Evolutionary conservation across 2,329 filamentous ascomycete species (phyloP), one percentile per base, ranked within the genome.

Genomic region (Ophiocordyceps camponoti-floridani): DNA sequence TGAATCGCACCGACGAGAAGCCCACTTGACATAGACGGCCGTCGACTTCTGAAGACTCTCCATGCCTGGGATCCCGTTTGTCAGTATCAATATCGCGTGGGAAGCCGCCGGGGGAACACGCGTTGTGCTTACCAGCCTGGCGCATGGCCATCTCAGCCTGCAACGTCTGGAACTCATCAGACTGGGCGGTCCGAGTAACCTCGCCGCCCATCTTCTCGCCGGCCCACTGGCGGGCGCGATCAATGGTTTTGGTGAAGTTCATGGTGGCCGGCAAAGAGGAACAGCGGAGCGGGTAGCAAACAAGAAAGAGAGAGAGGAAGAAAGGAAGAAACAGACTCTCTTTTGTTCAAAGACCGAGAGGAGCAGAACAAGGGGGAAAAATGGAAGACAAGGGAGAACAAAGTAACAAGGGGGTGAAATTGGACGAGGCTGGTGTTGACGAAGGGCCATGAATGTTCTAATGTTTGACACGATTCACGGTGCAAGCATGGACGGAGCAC

Each of bases 171-270:
- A 96, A 96, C 57, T 95, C 83, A 44, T 96, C 87, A 0, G 85
- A 83, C 50, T 86, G 78, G 59, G 72, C 77, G 10, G 89, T 95
- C 67, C 87, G 91, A 64, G 80, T 75, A 64, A 95, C 88, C 51
- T 77, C 77, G 54, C 89, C 89, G 54, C 89, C 89, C 84, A 96
- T 94, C 66, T 88, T 85, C 68, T 96, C 89, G 53, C 86, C 86
- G 35, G 88, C 86, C 89, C 89, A 96, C 81, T 96, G 89, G 69
- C 89, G 93, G 70, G 94, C 81, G 58, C 89, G 82, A 66, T 88
- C 89, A 60, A 96, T 78, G 62, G 93, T 94, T 72, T 94, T 94
- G 64, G 68, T 72, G 55, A 77, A 67, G 54, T 70, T 65, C 72
- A 75, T 76, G 31, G 23, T 30, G 37, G 26, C 13, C 26, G 5